A percentile compares a stretch with the other conserved stretches of the same genome.
Evolutionary conservation across 371 early-diverging fungal species (phyloP).

Genomic region (Saksenaea vasiformis): DNA sequence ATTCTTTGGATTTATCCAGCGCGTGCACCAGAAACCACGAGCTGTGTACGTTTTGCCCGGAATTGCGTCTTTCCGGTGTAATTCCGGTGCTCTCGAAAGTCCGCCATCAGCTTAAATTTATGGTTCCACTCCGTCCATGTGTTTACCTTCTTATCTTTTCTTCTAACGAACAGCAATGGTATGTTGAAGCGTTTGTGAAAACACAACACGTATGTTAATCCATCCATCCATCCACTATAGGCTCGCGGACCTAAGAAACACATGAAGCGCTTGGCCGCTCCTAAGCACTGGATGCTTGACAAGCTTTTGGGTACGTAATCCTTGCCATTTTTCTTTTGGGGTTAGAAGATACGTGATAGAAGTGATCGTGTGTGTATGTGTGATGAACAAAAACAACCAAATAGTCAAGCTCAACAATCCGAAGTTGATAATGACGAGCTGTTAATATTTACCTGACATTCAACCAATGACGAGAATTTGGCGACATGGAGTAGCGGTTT

Average conservation of each 20-base stretch:
- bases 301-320: slow-evolving; percentile 74
- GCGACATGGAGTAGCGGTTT: no score
- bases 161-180: not conserved
- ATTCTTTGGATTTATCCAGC: no score
- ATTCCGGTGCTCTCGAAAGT: no score
- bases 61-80: no score
- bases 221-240: slow-evolving; percentile 46
- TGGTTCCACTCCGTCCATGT: not conserved
- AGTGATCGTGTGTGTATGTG: not conserved
- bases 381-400: slow-evolving; percentile 40
- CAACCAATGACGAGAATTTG: not conserved
- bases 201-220: not conserved
- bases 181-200: not conserved
- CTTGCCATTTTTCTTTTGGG: not conserved
- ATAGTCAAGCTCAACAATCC: slow-evolving; percentile 54
- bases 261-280: slow-evolving; percentile 99
- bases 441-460: slow-evolving; percentile 19
- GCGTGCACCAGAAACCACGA: no score
- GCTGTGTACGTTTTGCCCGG: no score
- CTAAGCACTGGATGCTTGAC: slow-evolving; percentile 99
- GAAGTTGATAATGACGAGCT: slow-evolving; percentile 16
- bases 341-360: not conserved
- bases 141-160: not conserved
- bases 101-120: no score
- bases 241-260: slow-evolving; percentile 99